Evolutionary conservation across 2,329 filamentous ascomycete genomes (phyloP), one percentile per base, ranked within the genome.

Genomic region (Colletotrichum cereale): DNA sequence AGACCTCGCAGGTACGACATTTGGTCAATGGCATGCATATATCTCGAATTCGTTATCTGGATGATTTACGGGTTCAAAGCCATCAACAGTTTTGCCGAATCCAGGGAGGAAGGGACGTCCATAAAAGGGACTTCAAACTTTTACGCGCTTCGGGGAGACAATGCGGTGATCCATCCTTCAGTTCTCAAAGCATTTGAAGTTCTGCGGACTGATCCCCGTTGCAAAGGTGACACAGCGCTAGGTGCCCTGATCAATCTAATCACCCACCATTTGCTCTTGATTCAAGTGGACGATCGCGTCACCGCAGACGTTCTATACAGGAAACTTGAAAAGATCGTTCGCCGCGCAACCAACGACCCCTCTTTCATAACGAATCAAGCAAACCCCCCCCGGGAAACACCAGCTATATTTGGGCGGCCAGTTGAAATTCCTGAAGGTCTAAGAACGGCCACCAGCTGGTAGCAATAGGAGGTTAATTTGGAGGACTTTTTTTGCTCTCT

Each of bases 1-100:
- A 62, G 73, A 4, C 76, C 77, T 1, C 73, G 78, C 0, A 60
- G 66, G 0, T 80, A 78, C n/a, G 79, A 81, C 16, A 73, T 76
- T 6, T 81, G 79, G 79, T 78, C 78, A 0, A 73, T 80, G 62
- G 79, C 78, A 0, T 79, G 78, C 24, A 75, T 81, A 4, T 73
- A 74, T 0, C 67, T 81, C 2, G 79, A 80, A 56, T 75, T 76
- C 4, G 29, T 76, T 2, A 72, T 79, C 12, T 81, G 79, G 79
- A 50, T 80, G 0, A 56, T 79, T 0, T 75, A 75, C 8, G 78
- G 78, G 7, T 12, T 29, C 11, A 14, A 48, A 5, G 67, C 52
- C 34, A 34, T 70, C 10, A 21, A 53, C 7, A 36, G 36, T 21
- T 67, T 67, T 31, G 12, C n/a, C 1, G 7, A 26, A 14, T 31